These are phyloP conservation scores for Bretschneidera sinensis DNA, from an alignment of 345 rosid species.

Conservation along the genomic window DNA sequence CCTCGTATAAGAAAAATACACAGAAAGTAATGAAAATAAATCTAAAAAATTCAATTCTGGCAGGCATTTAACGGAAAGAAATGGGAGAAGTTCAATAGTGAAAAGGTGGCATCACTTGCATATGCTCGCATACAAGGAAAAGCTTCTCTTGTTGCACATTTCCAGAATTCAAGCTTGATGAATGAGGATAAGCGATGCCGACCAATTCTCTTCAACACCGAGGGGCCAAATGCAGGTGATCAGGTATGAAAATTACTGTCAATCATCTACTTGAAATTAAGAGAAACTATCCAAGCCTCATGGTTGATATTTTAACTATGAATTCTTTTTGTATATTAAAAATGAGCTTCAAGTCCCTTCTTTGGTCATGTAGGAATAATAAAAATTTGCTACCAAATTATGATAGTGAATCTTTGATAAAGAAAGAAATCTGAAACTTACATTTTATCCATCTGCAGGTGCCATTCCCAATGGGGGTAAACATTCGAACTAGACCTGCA, in stretches of 20 bases:
- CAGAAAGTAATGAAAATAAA: neutral
- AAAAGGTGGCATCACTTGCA: slow-evolving; percentile 46
- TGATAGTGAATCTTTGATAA: neutral
- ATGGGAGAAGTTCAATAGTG: slow-evolving; percentile 55
- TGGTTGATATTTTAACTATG: too few species aligned
- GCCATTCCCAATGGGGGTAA: neutral
- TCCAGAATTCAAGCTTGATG: slow-evolving; percentile 55
- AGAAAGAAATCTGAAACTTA: too few species aligned
- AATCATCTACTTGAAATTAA: slow-evolving; percentile 1
- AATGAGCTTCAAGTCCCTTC: too few species aligned
- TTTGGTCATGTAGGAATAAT: too few species aligned
- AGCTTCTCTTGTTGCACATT: slow-evolving; percentile 48
- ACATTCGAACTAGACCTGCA: neutral
- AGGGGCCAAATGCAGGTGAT: slow-evolving; percentile 51
- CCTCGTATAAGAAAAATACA: too few species aligned
- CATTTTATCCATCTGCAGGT: too few species aligned
- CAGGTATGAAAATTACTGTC: slow-evolving; percentile 27
- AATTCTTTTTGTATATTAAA: too few species aligned
- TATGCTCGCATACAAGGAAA: slow-evolving; percentile 53
- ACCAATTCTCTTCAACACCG: slow-evolving; percentile 47
- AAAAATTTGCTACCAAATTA: neutral
- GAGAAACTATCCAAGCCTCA: neutral
- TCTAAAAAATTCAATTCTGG: too few species aligned
- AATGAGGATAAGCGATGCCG: slow-evolving; percentile 52
- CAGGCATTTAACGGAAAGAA: slow-evolving; percentile 48